Percentiles rank a stretch among this genome's conserved stretches.
phyloP scores from a whole-genome alignment of 768 basidiomycete species.

The Exidia glandulosa region DNA sequence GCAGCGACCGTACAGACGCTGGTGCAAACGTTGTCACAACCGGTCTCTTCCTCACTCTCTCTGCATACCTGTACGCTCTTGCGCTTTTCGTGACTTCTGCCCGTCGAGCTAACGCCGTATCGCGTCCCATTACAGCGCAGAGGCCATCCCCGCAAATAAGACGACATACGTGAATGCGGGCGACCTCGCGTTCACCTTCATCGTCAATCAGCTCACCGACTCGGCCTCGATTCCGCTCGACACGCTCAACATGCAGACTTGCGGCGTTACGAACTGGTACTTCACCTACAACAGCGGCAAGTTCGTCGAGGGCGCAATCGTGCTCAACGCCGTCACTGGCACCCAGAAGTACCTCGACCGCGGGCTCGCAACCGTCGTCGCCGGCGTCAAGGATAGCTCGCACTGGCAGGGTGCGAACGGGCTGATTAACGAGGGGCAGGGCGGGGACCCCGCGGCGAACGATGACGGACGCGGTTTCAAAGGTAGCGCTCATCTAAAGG shows the following conservation, averaged over 20 bases:
- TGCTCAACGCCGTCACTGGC: conserved; percentile 32
- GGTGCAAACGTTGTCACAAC: conserved; percentile 40
- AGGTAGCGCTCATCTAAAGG: background rate
- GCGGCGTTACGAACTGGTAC: conserved; percentile 33
- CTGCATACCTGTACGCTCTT: conserved; percentile 39
- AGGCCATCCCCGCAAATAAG: background rate
- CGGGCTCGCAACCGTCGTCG: conserved; percentile 26
- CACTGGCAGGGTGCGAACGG: conserved; percentile 39
- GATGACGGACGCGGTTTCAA: background rate
- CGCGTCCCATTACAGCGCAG: background rate
- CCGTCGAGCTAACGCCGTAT: background rate
- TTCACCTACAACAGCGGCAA: conserved; percentile 50
- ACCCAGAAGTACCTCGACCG: conserved; percentile 10
- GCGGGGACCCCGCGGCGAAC: conserved; percentile 5
- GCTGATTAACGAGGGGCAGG: conserved; percentile 37
- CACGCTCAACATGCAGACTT: conserved; percentile 35
- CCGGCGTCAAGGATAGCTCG: conserved; percentile 29
- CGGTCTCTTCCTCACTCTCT: conserved; percentile 24
- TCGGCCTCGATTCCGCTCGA: conserved; percentile 33
- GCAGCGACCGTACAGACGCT: conserved; percentile 23
- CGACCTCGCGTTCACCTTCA: conserved; percentile 37
- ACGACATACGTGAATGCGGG: conserved; percentile 36
- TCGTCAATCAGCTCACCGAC: conserved; percentile 35
- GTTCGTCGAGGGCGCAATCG: conserved; percentile 38
- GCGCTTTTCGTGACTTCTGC: conserved; percentile 25